Evolutionary conservation across 768 basidiomycete genomes (phyloP).

Genomic region (Mycena metata): DNA sequence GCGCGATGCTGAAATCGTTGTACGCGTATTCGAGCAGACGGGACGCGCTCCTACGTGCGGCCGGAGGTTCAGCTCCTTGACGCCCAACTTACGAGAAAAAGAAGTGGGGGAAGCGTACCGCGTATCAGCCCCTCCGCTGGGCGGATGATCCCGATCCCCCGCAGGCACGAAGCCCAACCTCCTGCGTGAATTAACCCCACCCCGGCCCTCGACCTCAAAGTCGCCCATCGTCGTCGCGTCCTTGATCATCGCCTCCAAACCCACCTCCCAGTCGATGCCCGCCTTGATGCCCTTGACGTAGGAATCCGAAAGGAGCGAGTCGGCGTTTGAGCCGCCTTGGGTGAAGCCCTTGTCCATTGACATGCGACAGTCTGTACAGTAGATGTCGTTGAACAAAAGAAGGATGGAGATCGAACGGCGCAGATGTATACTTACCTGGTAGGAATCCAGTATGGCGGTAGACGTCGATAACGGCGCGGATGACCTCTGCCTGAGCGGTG

Average conservation of each 20-base stretch:
- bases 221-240: constrained; percentile 35
- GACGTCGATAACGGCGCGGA: constrained; percentile 44
- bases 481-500: constrained; percentile 36
- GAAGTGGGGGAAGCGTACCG: constrained; percentile 1
- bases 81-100: no score
- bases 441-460: constrained; percentile 42
- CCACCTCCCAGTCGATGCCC: constrained; percentile 45
- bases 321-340: constrained; percentile 46
- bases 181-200: constrained; percentile 23
- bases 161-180: constrained; percentile 21
- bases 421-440: constrained; percentile 20
- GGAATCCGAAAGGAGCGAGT: constrained; percentile 44
- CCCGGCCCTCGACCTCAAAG: constrained; percentile 30
- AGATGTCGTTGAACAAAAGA: no score
- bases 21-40: constrained; percentile 37
- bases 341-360: constrained; percentile 43
- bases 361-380: constrained; percentile 42
- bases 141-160: constrained; percentile 27
- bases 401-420: no score
- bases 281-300: constrained; percentile 43
- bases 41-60: constrained; percentile 37
- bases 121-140: constrained; percentile 26
- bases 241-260: constrained; percentile 41
- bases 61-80: no score
- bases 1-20: constrained; percentile 36